Base-by-base conservation (phyloP, 1,284 basidiomycete species). In the Pulveroboletus sp. region DNA sequence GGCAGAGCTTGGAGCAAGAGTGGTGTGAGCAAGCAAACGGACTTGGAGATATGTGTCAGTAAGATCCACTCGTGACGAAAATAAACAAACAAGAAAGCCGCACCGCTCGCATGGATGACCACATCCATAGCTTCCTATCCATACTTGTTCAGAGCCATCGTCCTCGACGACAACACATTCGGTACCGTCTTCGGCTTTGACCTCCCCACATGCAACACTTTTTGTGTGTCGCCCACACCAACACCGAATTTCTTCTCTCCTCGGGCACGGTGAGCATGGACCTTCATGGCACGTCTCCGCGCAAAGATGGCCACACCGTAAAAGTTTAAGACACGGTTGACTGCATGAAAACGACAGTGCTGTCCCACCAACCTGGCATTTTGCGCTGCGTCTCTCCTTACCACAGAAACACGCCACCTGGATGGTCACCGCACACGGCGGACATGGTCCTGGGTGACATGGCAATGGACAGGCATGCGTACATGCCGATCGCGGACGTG, bases 361-460 rank as follows among this genome's bases (percentile, higher is more conserved):
- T 0, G 55, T 49, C 12, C 53, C 72, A 2, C 79, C 73, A 20
- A 75, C 75, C 1, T 81, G 76, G 71, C 92, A 96, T 40, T 85
- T 80, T 64, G 91, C 84, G 0, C 84, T 81, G 20, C 86, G 75
- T 1, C 76, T 74, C 48, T 82, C 79, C 62, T 81, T 81, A 43
- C 82, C 82, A 58, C 90, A 93, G 56, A 87, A 86, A 68, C 91
- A 95, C 3, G 80, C 77, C 10, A 76, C 65, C 18, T 75, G 74
- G 7, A 79, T 77, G 12, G 77, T 82, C 12, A 85, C 71, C 56
- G 78, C 78, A 60, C 84, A 85, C 0, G 93, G 81, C 4, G 92
- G 89, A 72, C 93, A 96, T 0, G 92, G 87, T 25, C 94, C 87
- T 0, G 86, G 87, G 66, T 88, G 86, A 59, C 86, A 88, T 12